These are phyloP conservation scores for Phyllosticta capitalensis DNA, from an alignment of 2,329 filamentous ascomycete genomes.

Conservation along the genomic window DNA sequence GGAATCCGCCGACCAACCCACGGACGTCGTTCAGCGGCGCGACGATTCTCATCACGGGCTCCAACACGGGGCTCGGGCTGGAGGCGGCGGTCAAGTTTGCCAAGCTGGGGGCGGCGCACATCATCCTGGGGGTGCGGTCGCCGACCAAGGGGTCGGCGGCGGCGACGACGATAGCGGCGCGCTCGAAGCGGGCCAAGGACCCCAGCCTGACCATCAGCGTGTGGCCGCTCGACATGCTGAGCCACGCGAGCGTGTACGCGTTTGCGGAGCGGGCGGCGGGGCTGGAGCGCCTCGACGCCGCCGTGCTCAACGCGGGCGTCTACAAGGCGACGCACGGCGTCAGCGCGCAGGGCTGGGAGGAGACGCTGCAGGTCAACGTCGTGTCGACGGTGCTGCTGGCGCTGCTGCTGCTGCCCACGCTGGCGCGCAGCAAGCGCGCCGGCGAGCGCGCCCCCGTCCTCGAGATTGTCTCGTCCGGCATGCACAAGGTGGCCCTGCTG, in stretches of 20 bases:
- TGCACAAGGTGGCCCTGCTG: neutral
- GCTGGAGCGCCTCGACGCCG: constrained; percentile 27
- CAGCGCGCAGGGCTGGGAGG: constrained; percentile 19
- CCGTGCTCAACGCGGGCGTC: constrained; percentile 32
- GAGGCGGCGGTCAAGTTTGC: constrained; percentile 38
- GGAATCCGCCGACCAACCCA: constrained; percentile 14
- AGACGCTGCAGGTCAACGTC: constrained; percentile 32
- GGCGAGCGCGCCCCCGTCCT: constrained; percentile 7
- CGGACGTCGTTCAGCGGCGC: constrained; percentile 22
- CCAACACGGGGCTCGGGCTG: constrained; percentile 39
- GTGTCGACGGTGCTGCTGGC: constrained; percentile 30
- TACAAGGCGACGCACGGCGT: constrained; percentile 17
- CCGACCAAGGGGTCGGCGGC: constrained; percentile 13
- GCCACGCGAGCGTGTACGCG: constrained; percentile 28
- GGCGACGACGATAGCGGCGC: constrained; percentile 32
- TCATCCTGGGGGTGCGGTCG: constrained; percentile 38
- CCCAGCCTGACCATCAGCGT: constrained; percentile 30
- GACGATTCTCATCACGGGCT: constrained; percentile 39
- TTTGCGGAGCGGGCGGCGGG: constrained; percentile 22
- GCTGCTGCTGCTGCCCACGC: constrained; percentile 20
- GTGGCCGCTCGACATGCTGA: constrained; percentile 37
- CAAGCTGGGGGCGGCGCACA: constrained; percentile 28
- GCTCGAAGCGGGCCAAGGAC: constrained; percentile 29
- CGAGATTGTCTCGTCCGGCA: constrained; percentile 12
- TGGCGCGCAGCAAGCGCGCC: constrained; percentile 7